phyloP scores from a whole-genome alignment of 83 land plant species.

The Diphasiastrum complanatum region DNA sequence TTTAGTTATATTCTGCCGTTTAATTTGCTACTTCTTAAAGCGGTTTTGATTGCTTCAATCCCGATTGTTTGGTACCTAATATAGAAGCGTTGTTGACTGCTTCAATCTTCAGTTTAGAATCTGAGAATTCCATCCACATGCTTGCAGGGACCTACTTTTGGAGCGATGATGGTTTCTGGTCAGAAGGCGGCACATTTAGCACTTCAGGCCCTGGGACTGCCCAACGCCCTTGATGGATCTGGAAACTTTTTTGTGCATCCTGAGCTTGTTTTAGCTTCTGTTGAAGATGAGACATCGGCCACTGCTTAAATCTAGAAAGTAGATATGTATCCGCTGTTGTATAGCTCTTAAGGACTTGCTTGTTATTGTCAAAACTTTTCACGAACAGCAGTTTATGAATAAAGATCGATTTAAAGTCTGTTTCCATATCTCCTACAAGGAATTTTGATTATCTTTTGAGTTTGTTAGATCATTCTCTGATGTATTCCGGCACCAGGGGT shows the following conservation, averaged over 20 bases:
- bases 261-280: conserved; percentile 60
- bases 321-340: too few relatives aligned
- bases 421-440: background rate
- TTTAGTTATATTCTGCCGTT: background rate
- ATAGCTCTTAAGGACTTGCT: too few relatives aligned
- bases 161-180: conserved; percentile 88
- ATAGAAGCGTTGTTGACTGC: background rate
- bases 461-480: conserved; percentile 5
- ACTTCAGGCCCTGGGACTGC: conserved; percentile 52
- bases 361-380: too few relatives aligned
- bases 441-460: background rate
- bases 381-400: too few relatives aligned
- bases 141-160: conserved; percentile 78
- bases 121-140: too few relatives aligned
- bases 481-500: conserved; percentile 38
- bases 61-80: background rate
- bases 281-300: conserved; percentile 37
- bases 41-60: background rate
- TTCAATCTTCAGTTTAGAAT: too few relatives aligned
- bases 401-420: too few relatives aligned
- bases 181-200: conserved; percentile 84
- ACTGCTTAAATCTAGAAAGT: conserved; percentile 24
- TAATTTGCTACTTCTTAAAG: background rate
- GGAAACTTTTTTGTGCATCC: conserved; percentile 30
- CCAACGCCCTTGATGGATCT: conserved; percentile 60